A percentile compares a stretch with the other conserved stretches of the same genome.
phyloP scores from a whole-genome alignment of 306 rosid species.

The Pyrus communis region DNA sequence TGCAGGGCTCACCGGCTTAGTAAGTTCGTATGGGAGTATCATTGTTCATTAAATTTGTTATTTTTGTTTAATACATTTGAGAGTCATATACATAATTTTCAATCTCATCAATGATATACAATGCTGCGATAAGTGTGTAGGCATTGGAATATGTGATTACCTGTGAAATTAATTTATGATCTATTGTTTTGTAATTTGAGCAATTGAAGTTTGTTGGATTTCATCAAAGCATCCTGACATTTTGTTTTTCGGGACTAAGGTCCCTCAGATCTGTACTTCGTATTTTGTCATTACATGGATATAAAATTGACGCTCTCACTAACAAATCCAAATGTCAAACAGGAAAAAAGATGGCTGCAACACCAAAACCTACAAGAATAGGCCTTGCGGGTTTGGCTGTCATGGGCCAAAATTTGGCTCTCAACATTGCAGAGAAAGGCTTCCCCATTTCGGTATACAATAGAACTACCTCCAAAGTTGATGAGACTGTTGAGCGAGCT shows the following conservation, averaged over 20 bases:
- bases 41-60: neutral
- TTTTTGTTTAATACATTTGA: neutral
- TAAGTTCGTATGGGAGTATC: neutral
- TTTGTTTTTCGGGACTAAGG: neutral
- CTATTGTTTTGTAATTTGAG: neutral
- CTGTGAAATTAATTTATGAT: neutral
- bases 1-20: neutral
- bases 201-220: neutral
- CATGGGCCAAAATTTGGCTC: constrained; percentile 93
- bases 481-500: constrained; percentile 82
- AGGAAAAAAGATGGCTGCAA: constrained; percentile 61
- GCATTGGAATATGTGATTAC: neutral
- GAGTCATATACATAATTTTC: neutral
- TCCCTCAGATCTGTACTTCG: neutral
- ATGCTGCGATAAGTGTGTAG: neutral
- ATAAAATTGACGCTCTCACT: constrained; percentile 17
- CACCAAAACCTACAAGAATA: constrained; percentile 47
- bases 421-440: constrained; percentile 92
- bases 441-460: constrained; percentile 87
- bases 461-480: constrained; percentile 85
- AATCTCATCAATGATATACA: neutral
- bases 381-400: constrained; percentile 93
- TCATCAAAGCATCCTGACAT: neutral
- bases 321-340: constrained; percentile 16
- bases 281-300: neutral